Base-by-base conservation (phyloP, 2,329 filamentous ascomycete species). In the Aspergillus unguis region DNA sequence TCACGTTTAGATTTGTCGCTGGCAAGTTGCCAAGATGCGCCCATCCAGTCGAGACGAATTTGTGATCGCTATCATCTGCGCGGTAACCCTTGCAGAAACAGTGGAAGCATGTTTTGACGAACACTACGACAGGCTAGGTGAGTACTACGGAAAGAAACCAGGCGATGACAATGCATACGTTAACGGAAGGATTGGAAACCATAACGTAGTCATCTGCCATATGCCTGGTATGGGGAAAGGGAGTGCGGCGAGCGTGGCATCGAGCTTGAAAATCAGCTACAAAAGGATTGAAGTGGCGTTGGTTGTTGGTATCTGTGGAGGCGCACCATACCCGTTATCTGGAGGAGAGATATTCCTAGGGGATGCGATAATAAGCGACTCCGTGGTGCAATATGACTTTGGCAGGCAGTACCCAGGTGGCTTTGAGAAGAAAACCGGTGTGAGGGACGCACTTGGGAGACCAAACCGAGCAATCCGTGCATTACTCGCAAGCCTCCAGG, bases 201-300 rank as follows among this genome's bases (percentile, higher is more conserved):
- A 49, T 43, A 9, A 49, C 36, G 38, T 43, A 3, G 47, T 49
- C 6, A 23, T 49, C 6, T 49, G 47, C 28, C 42, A 43, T 26
- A n/a, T 49, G 29, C 47, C 47, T 1, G 37, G 38, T 6, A 49
- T 49, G 47, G 47, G 47, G n/a, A 49, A 35, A 36, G 3, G 29
- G 2, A 49, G 27, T 28, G 47, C 47, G 5, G 47, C 47, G 5
- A 33, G 28, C 23, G 47, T 33, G 10, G 29, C 37, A 4, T 11
- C 47, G 2, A 49, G 25, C 17, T 31, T 49, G 25, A 25, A 27
- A 17, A 17, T 43, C n/a, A 49, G 47, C 31, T 49, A 49, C 11
- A 26, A 4, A 6, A 17, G 9, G 3, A 43, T 49, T 10, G n/a
- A 36, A 6, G 25, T 49, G 7, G 38, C 38, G 6, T n/a, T 49